Evolutionary conservation across 768 basidiomycete species (phyloP).

Genomic region (Antrodiella citrinella): DNA sequence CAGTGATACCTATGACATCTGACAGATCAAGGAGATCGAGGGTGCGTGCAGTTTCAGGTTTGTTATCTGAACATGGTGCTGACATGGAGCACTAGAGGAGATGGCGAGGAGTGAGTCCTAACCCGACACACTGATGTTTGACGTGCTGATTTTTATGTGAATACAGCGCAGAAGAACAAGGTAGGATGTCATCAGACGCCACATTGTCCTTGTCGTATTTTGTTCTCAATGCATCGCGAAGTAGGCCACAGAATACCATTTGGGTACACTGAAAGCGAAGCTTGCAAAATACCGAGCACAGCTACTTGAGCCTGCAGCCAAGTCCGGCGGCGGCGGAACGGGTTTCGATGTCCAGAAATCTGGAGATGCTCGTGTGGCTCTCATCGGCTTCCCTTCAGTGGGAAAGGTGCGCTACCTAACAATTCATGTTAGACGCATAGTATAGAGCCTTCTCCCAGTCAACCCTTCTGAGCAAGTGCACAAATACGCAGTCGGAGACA

Average conservation of each 20-base stretch:
- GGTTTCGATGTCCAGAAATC: conserved; percentile 87
- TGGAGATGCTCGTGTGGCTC: conserved; percentile 84
- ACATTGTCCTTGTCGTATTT: conserved; percentile 6
- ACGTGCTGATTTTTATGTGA: too few relatives aligned
- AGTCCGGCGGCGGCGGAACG: conserved; percentile 70
- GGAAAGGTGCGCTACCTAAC: conserved; percentile 53
- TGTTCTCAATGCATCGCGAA: not conserved
- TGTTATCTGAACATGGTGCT: not conserved
- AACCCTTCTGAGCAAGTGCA: conserved; percentile 85
- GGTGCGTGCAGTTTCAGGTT: conserved; percentile 43
- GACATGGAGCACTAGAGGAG: conserved; percentile 57
- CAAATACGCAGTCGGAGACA: conserved; percentile 80
- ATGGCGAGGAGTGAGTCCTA: conserved; percentile 89
- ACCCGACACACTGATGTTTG: too few relatives aligned
- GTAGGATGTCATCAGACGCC: conserved; percentile 27
- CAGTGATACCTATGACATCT: not conserved
- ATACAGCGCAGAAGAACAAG: conserved; percentile 95
- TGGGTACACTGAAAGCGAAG: conserved; percentile 91
- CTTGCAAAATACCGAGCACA: conserved; percentile 91
- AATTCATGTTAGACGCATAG: too few relatives aligned
- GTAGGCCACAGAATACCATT: conserved; percentile 90
- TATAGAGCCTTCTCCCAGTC: conserved; percentile 40
- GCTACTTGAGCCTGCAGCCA: conserved; percentile 84
- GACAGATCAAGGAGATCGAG: conserved; percentile 94
- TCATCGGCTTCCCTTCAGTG: conserved; percentile 95